Base-by-base conservation (phyloP, 805 yeast species). In the Hanseniaspora osmophila region DNA sequence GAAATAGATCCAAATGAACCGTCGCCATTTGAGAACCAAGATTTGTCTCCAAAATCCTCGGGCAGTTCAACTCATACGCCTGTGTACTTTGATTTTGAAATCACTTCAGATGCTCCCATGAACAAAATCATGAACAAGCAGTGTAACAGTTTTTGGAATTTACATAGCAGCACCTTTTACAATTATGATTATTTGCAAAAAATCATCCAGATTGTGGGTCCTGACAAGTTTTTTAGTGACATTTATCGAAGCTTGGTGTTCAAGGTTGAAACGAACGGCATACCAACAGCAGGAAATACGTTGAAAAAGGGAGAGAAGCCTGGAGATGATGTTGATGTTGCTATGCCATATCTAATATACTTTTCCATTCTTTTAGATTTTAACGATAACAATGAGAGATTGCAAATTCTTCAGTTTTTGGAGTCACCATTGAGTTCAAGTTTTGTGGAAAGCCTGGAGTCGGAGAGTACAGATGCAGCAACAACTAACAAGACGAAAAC, bases 91-190 rank as follows among this genome's bases (percentile, higher is more conserved):
- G 54, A 53, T 33, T 54, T 61, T 37, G 41, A 53, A 33, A 52
- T 61, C 11, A 47, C 54, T 2, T 54, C 56, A 40, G 65, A 61
- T 32, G 52, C 50, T 33, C 59, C 64, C 10, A 51, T 60, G 12
- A 55, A 59, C 45, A 59, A 58, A 38, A 58, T 61, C 10, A 50
- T 61, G 54, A 50, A 60, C 3, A 61, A 60, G 40, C 65, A 61
- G 50, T 55, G 58, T 17, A 61, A 60, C 41, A 60, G 63, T 11
- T 61, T 61, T 42, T 60, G 65, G 65, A 60, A 56, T 48, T 45
- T 61, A 41, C 65, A 61, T 43, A 61, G 65, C 33, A 60, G 65
- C 47, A 60, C 64, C 2, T 61, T 58, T 47, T 61, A 58, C 42
- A 61, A 61, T 42, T 44, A 58, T 22, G 65, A 61, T 45, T 61